These are phyloP conservation scores for Colletotrichum costaricense DNA, from an alignment of 2,329 filamentous ascomycete genomes.

Conservation along the genomic window DNA sequence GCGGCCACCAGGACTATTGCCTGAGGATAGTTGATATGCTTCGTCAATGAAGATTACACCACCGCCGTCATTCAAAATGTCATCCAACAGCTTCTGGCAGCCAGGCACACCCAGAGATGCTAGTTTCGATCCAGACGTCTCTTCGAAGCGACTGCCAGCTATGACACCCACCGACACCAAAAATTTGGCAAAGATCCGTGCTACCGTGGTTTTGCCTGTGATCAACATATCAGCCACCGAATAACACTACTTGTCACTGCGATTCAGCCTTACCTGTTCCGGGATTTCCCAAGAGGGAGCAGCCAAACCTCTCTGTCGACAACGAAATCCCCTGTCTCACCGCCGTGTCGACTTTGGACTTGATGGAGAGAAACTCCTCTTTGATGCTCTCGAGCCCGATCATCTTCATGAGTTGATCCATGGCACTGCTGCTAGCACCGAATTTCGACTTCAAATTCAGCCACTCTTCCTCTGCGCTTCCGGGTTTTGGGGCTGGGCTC, in stretches of 20 bases:
- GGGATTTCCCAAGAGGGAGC: conserved; percentile 76
- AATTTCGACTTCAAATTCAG: conserved; percentile 66
- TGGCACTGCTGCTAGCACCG: conserved; percentile 58
- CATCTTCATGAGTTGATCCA: conserved; percentile 77
- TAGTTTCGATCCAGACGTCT: conserved; percentile 76
- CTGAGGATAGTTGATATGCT: conserved; percentile 77
- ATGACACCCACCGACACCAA: conserved; percentile 71
- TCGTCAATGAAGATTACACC: conserved; percentile 84
- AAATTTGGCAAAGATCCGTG: conserved; percentile 75
- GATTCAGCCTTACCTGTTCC: conserved; percentile 70
- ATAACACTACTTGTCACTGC: not conserved
- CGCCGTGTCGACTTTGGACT: conserved; percentile 69
- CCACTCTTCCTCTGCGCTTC: conserved; percentile 66
- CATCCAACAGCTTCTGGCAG: conserved; percentile 61
- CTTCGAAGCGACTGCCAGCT: conserved; percentile 69
- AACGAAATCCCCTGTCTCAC: conserved; percentile 68
- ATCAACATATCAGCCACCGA: conserved; percentile 18
- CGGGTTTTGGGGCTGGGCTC: not conserved
- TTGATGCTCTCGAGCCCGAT: conserved; percentile 80
- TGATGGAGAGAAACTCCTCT: conserved; percentile 69
- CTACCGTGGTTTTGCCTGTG: conserved; percentile 78
- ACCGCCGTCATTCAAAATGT: conserved; percentile 67
- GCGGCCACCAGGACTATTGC: conserved; percentile 66
- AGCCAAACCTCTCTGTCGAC: conserved; percentile 69
- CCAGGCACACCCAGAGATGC: conserved; percentile 70